A percentile compares a stretch with the other conserved stretches of the same genome.
Evolutionary conservation across 768 basidiomycete genomes (phyloP).

Genomic region (Lanmaoa pseudosensibilis): DNA sequence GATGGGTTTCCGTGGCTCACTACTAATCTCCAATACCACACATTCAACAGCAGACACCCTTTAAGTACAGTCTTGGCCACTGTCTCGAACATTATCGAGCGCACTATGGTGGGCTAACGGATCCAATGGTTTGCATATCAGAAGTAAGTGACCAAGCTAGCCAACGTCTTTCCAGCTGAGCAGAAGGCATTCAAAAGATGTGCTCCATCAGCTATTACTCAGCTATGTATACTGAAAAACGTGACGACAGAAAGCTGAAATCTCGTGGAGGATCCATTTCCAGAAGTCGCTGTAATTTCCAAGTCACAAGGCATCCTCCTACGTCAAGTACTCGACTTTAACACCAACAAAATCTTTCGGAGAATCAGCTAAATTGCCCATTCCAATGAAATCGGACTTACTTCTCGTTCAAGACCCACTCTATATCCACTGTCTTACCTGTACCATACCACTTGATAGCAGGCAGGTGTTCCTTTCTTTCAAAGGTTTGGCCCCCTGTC

Average conservation of each 20-base stretch:
- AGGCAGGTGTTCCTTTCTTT: conserved; percentile 42
- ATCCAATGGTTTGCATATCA: not conserved
- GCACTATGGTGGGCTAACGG: not conserved
- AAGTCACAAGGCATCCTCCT: not conserved
- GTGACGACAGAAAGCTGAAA: no score
- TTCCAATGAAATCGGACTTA: conserved; percentile 16
- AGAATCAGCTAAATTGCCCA: not conserved
- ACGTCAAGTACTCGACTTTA: conserved; percentile 13
- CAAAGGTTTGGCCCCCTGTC: conserved; percentile 33
- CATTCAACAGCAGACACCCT: no score
- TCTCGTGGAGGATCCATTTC: not conserved
- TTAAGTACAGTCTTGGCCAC: no score
- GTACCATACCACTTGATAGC: conserved; percentile 52
- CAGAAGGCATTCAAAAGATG: not conserved
- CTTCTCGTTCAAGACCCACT: conserved; percentile 54
- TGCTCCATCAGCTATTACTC: no score
- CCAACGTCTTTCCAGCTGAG: not conserved
- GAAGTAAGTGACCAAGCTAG: not conserved
- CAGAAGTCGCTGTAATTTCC: not conserved
- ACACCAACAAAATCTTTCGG: conserved; percentile 43
- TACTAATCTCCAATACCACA: no score
- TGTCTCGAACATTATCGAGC: no score
- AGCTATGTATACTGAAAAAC: no score
- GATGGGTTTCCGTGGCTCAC: no score
- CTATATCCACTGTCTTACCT: conserved; percentile 33